Percentiles rank a stretch among this genome's conserved stretches.
These are phyloP conservation scores for Geosmithia putterillii DNA, from an alignment of 2,329 filamentous ascomycete genomes.

Conservation along the genomic window DNA sequence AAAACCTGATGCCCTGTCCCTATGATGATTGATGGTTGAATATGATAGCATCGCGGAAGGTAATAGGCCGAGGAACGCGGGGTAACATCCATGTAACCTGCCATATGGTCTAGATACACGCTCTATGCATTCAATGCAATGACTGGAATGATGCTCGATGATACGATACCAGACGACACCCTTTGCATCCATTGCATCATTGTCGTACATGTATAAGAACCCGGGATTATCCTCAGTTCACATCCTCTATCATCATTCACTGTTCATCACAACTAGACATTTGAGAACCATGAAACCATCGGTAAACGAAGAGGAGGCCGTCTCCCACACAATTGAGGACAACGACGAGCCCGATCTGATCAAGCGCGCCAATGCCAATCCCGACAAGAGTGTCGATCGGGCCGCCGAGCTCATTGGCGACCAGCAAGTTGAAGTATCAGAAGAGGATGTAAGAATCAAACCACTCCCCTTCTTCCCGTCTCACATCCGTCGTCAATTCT, in stretches of 20 bases:
- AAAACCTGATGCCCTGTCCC: too few relatives aligned
- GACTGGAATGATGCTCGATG: too few relatives aligned
- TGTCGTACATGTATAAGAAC: too few relatives aligned
- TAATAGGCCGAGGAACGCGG: not conserved
- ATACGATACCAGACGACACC: too few relatives aligned
- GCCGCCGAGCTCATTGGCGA: constrained; percentile 1
- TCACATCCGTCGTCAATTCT: not conserved
- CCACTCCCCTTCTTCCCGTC: not conserved
- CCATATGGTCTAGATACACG: too few relatives aligned
- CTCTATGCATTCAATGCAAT: too few relatives aligned
- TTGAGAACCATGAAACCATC: not conserved
- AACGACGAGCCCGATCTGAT: not conserved
- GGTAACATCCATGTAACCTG: not conserved
- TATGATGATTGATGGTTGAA: too few relatives aligned
- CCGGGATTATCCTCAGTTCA: too few relatives aligned
- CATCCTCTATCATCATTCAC: too few relatives aligned
- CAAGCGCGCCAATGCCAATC: not conserved
- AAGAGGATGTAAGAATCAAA: constrained; percentile 3
- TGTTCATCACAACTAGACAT: too few relatives aligned
- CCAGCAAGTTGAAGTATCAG: constrained; percentile 3
- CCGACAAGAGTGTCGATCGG: not conserved
- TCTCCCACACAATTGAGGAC: not conserved
- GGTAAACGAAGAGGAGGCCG: not conserved
- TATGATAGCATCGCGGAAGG: not conserved
- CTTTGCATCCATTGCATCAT: too few relatives aligned